A percentile compares a stretch with the other conserved stretches of the same genome.
Evolutionary conservation across 768 basidiomycete species (phyloP).

Genomic region (Porphyrellus cyaneotinctus): DNA sequence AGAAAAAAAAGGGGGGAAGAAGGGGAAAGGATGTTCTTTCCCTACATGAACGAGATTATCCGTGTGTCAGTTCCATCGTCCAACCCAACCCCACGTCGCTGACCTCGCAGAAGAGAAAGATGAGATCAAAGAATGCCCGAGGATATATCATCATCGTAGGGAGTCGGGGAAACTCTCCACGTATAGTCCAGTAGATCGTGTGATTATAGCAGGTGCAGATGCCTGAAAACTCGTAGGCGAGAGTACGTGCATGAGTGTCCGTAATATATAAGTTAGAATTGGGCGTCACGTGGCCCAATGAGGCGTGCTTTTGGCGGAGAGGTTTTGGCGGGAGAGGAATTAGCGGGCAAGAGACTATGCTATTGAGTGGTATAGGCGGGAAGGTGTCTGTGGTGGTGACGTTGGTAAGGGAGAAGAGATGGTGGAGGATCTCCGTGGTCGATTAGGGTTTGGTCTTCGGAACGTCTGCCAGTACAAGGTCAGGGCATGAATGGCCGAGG

Average conservation of each 20-base stretch:
- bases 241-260: conserved; percentile 21
- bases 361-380: conserved; percentile 32
- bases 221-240: conserved; percentile 15
- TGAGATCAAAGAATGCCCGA: conserved; percentile 18
- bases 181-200: conserved; percentile 16
- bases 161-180: conserved; percentile 19
- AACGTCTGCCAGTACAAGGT: conserved; percentile 26
- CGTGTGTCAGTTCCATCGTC: conserved; percentile 27
- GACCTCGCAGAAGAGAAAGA: conserved; percentile 13
- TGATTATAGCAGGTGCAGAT: conserved; percentile 28
- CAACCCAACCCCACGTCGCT: conserved; percentile 6
- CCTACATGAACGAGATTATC: conserved; percentile 28
- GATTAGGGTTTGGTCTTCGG: conserved; percentile 29
- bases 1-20: neutral
- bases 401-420: conserved; percentile 18
- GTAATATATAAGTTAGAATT: conserved; percentile 31
- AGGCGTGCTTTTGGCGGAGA: conserved; percentile 19
- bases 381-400: conserved; percentile 33
- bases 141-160: conserved; percentile 23
- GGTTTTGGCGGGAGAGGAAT: conserved; percentile 19
- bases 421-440: conserved; percentile 22
- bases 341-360: conserved; percentile 23
- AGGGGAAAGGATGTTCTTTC: conserved; percentile 11
- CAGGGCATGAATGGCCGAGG: neutral
- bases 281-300: conserved; percentile 9